Evolutionary conservation across 495 filamentous ascomycete species (phyloP).

Genomic region (Xylaria bambusicola): DNA sequence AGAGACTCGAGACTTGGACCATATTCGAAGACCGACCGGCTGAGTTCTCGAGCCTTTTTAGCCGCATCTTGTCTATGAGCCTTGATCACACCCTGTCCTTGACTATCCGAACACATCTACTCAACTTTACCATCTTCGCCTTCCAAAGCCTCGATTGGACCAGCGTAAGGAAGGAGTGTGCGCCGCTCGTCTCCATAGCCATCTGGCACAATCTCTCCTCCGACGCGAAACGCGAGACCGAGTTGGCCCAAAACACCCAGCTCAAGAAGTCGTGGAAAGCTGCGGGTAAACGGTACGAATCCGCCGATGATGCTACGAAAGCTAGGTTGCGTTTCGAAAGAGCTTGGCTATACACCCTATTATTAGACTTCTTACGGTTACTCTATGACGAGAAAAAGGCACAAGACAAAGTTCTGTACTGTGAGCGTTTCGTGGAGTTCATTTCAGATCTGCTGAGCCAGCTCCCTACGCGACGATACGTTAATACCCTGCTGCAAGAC

Average conservation of each 20-base stretch:
- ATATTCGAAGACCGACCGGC: conserved; percentile 74
- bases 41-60: conserved; percentile 89
- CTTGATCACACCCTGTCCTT: conserved; percentile 74
- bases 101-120: conserved; percentile 71
- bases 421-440: conserved; percentile 90
- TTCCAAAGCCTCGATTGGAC: conserved; percentile 93
- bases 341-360: conserved; percentile 86
- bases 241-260: conserved; percentile 67
- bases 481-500: conserved; percentile 89
- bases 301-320: conserved; percentile 77
- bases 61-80: conserved; percentile 84
- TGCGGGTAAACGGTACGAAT: conserved; percentile 80
- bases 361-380: conserved; percentile 77
- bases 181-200: conserved; percentile 88
- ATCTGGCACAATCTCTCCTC: conserved; percentile 92
- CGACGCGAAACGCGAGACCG: conserved; percentile 62
- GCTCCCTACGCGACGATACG: conserved; percentile 88
- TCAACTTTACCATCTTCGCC: conserved; percentile 84
- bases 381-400: conserved; percentile 61
- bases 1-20: conserved; percentile 87
- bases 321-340: conserved; percentile 86
- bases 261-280: conserved; percentile 91
- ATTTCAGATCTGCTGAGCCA: conserved; percentile 91
- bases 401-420: conserved; percentile 74
- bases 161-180: conserved; percentile 92